phyloP scores from a whole-genome alignment of 2,329 filamentous ascomycete species.

The Parasarocladium wereldwijsianum region DNA sequence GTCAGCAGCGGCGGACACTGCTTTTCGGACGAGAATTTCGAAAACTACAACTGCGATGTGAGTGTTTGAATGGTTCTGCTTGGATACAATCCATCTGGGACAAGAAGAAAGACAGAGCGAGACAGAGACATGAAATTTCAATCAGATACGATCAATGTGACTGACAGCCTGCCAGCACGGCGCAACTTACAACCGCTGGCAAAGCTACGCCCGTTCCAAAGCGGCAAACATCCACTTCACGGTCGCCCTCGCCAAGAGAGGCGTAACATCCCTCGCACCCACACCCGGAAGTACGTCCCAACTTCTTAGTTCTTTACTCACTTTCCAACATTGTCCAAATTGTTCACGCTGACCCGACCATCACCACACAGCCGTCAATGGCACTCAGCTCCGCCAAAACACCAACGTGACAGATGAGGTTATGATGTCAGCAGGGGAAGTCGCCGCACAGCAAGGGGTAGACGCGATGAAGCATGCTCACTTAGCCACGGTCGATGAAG shows the following conservation, averaged over 20 bases:
- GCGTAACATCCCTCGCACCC: background rate
- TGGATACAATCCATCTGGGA: no score
- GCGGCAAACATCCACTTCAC: constrained; percentile 11
- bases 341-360: background rate
- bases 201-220: constrained; percentile 9
- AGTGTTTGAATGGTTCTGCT: no score
- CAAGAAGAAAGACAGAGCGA: background rate
- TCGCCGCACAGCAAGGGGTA: background rate
- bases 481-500: constrained; percentile 1
- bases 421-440: background rate
- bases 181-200: constrained; percentile 6
- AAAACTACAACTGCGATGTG: constrained; percentile 10
- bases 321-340: no score
- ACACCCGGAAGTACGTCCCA: constrained; percentile 2
- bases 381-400: background rate
- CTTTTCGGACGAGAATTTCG: constrained; percentile 24
- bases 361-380: background rate
- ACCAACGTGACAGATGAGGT: background rate
- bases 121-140: no score
- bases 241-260: constrained; percentile 5
- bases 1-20: constrained; percentile 20
- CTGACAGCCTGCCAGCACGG: constrained; percentile 2
- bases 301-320: background rate
- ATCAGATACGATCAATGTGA: background rate
- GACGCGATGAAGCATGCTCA: background rate